Conservation (phyloP, 2,329 filamentous ascomycete genomes). For the Dryadomyces quercivorus region DNA sequence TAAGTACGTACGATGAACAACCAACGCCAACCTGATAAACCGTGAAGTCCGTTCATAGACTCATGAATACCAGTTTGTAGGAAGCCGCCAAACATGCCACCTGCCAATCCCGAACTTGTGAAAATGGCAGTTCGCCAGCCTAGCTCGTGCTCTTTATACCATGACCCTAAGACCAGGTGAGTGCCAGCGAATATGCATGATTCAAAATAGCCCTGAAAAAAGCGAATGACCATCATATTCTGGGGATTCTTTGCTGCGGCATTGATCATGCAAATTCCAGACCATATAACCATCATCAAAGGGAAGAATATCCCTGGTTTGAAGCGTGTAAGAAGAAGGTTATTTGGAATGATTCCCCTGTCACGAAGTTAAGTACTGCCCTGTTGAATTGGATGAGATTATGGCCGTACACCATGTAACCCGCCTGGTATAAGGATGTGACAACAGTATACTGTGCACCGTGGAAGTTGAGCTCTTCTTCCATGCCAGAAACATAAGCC, state of each 20-base stretch:
- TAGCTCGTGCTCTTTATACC: slow-evolving; percentile 49
- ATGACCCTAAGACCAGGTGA: slow-evolving; percentile 47
- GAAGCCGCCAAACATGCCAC: slow-evolving; percentile 50
- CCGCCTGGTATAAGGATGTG: slow-evolving; percentile 33
- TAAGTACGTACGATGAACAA: slow-evolving; percentile 22
- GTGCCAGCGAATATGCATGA: slow-evolving; percentile 44
- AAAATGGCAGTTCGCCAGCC: slow-evolving; percentile 51
- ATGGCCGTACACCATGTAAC: slow-evolving; percentile 21
- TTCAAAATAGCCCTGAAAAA: slow-evolving; percentile 43
- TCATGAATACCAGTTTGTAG: slow-evolving; percentile 42
- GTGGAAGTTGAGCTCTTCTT: slow-evolving; percentile 34
- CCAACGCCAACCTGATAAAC: slow-evolving; percentile 44
- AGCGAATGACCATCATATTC: slow-evolving; percentile 47
- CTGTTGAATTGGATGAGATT: background rate
- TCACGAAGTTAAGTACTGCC: slow-evolving; percentile 11
- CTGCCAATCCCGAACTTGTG: slow-evolving; percentile 45
- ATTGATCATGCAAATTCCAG: slow-evolving; percentile 48
- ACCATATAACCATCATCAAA: slow-evolving; percentile 52
- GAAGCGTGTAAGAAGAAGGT: slow-evolving; percentile 50
- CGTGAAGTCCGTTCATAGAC: slow-evolving; percentile 31
- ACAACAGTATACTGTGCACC: slow-evolving; percentile 40
- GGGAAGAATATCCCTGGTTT: slow-evolving; percentile 53
- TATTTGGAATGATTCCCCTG: slow-evolving; percentile 48
- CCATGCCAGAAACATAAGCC: slow-evolving; percentile 42
- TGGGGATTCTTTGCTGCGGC: slow-evolving; percentile 36